Evolutionary conservation across 768 basidiomycete species (phyloP).

Genomic region (Pisolithus marmoratus): DNA sequence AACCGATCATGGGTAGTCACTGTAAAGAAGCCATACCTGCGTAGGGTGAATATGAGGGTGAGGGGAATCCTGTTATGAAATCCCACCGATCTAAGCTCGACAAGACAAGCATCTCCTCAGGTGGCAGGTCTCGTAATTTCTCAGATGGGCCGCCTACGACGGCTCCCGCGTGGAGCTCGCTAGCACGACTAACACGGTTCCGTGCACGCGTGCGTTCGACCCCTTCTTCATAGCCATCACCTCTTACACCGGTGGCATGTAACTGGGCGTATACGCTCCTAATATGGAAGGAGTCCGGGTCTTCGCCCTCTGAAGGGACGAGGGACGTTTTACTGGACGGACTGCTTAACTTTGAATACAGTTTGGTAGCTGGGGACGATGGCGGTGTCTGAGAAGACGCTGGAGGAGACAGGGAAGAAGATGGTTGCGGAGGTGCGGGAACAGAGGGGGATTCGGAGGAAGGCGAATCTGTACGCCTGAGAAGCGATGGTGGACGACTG

Average conservation of each 20-base stretch:
- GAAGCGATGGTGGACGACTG: constrained; percentile 23
- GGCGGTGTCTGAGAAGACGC: constrained; percentile 35
- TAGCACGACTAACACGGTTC: constrained; percentile 47
- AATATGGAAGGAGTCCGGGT: constrained; percentile 77
- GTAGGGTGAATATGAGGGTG: constrained; percentile 5
- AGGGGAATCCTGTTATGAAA: neutral
- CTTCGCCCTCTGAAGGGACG: constrained; percentile 72
- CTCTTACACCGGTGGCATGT: constrained; percentile 86
- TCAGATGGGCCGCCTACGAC: constrained; percentile 53
- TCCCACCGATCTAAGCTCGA: constrained; percentile 82
- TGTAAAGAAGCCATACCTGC: constrained; percentile 89
- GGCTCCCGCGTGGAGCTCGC: constrained; percentile 52
- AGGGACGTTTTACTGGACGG: constrained; percentile 54
- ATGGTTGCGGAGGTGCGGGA: constrained; percentile 13
- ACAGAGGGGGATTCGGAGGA: constrained; percentile 13
- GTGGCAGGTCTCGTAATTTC: constrained; percentile 60
- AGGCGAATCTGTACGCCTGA: constrained; percentile 21
- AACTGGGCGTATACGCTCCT: constrained; percentile 85
- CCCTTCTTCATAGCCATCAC: constrained; percentile 93
- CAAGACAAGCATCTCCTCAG: constrained; percentile 70
- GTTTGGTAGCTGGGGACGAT: constrained; percentile 20
- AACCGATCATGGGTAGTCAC: constrained; percentile 80
- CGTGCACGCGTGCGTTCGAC: constrained; percentile 87
- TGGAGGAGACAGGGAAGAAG: constrained; percentile 18
- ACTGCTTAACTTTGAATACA: constrained; percentile 26